These are phyloP conservation scores for Flaveria brownii DNA, from an alignment of 129 eudicot species.

Conservation along the genomic window DNA sequence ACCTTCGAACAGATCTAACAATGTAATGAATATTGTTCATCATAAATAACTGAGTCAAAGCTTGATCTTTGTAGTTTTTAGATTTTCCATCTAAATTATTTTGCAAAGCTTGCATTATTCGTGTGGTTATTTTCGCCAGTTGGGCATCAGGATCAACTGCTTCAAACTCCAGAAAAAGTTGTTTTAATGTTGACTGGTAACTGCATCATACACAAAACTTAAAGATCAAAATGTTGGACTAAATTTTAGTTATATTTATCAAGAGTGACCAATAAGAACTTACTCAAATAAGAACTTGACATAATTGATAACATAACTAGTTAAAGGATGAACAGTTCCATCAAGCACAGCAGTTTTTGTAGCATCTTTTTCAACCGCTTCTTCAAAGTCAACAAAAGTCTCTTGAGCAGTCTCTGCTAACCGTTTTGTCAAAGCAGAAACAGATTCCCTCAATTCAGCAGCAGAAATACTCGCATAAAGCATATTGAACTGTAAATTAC, in stretches of 20 bases:
- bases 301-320: constrained; percentile 92
- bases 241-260: constrained; percentile 7
- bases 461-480: constrained; percentile 66
- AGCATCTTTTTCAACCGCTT: constrained; percentile 94
- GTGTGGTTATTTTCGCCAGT: constrained; percentile 60
- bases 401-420: constrained; percentile 90
- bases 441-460: constrained; percentile 76
- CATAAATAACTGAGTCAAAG: constrained; percentile 82
- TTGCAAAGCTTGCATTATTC: constrained; percentile 84
- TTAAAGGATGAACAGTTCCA: constrained; percentile 96
- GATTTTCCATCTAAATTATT: constrained; percentile 85
- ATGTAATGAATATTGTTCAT: constrained; percentile 95
- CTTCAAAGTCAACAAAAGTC: constrained; percentile 84
- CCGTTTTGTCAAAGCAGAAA: constrained; percentile 56
- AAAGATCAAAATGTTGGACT: background rate
- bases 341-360: constrained; percentile 85
- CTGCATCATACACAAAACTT: constrained; percentile 38
- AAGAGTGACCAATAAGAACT: constrained; percentile 28
- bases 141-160: constrained; percentile 54
- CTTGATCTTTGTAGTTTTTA: constrained; percentile 84
- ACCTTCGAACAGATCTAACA: constrained; percentile 93
- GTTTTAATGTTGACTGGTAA: constrained; percentile 81
- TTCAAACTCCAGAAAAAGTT: constrained; percentile 63
- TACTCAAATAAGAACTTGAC: constrained; percentile 96
- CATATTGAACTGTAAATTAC: constrained; percentile 52